These are phyloP conservation scores for Mercurialis annua DNA, from an alignment of 345 rosid species.

Conservation along the genomic window DNA sequence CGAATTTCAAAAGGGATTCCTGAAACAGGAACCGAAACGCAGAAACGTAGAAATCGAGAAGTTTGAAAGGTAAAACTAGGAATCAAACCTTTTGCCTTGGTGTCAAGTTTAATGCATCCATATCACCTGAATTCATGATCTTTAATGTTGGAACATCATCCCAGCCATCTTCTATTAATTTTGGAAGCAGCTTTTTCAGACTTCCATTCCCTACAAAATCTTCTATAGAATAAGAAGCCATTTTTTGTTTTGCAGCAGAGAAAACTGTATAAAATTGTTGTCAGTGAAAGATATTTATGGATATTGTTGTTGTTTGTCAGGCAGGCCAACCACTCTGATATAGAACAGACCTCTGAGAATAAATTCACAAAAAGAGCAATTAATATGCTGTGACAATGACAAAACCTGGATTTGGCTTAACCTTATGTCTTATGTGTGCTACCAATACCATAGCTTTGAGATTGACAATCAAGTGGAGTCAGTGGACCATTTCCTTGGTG, in stretches of 20 bases:
- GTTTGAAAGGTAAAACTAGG: not conserved
- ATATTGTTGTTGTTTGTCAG: not conserved
- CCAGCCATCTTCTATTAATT: conserved; percentile 65
- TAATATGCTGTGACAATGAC: conserved; percentile 10
- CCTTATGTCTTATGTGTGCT: not conserved
- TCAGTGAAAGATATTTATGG: not conserved
- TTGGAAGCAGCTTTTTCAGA: conserved; percentile 47
- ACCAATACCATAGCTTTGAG: not conserved
- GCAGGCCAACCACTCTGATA: conserved; percentile 11
- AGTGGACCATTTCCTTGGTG: not conserved
- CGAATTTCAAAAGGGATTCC: not conserved
- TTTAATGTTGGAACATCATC: conserved; percentile 70
- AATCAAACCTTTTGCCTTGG: conserved; percentile 47
- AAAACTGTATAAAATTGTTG: conserved; percentile 5
- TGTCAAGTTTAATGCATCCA: conserved; percentile 51
- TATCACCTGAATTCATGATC: conserved; percentile 58
- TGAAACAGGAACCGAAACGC: not conserved
- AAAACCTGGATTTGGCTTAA: conserved; percentile 5
- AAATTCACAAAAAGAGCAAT: not conserved
- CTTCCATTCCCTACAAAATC: conserved; percentile 58
- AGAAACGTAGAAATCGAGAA: too few relatives aligned
- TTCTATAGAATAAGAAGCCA: conserved; percentile 61
- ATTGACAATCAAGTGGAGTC: not conserved
- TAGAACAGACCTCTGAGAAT: conserved; percentile 1
- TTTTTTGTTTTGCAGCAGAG: conserved; percentile 20